Percentiles rank a stretch among this genome's conserved stretches.
phyloP scores from a whole-genome alignment of 352 stramenopile species.

The Globisporangium canariense region DNA sequence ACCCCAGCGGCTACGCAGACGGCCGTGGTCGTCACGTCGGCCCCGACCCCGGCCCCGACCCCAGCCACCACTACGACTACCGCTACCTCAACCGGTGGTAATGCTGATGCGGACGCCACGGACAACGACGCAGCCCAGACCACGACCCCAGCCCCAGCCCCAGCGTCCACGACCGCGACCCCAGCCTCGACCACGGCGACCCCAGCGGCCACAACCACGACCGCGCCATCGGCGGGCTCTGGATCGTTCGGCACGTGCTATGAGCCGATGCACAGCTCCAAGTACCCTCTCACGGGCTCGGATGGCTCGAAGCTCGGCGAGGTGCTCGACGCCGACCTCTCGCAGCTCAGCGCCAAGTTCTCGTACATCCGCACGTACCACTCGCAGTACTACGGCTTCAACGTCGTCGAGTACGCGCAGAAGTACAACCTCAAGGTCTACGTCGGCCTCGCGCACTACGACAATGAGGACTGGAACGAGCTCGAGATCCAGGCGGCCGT shows the following conservation, averaged over 20 bases:
- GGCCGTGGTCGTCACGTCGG: neutral
- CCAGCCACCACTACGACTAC: neutral
- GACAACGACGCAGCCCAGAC: neutral
- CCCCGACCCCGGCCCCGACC: neutral
- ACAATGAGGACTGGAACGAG: constrained; percentile 48
- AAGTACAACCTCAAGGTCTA: constrained; percentile 57
- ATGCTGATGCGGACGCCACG: neutral
- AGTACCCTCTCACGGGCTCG: constrained; percentile 41
- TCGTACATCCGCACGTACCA: constrained; percentile 61
- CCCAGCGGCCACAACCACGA: neutral
- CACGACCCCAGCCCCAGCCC: neutral
- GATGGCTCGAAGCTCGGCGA: constrained; percentile 22
- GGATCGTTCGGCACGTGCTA: constrained; percentile 39
- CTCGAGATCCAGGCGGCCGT: constrained; percentile 39
- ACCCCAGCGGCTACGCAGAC: constrained; percentile 1
- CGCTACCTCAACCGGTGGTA: neutral
- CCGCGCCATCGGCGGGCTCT: neutral
- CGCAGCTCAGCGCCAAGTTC: constrained; percentile 39
- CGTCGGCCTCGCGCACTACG: constrained; percentile 37
- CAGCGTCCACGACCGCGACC: neutral
- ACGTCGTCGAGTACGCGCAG: constrained; percentile 36
- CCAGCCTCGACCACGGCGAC: neutral
- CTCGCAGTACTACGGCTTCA: constrained; percentile 47
- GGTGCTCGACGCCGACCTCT: constrained; percentile 43
- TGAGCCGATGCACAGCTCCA: constrained; percentile 44